A percentile compares a stretch with the other conserved stretches of the same genome.
phyloP scores from a whole-genome alignment of 345 rosid species.

The Cochlearia excelsa region DNA sequence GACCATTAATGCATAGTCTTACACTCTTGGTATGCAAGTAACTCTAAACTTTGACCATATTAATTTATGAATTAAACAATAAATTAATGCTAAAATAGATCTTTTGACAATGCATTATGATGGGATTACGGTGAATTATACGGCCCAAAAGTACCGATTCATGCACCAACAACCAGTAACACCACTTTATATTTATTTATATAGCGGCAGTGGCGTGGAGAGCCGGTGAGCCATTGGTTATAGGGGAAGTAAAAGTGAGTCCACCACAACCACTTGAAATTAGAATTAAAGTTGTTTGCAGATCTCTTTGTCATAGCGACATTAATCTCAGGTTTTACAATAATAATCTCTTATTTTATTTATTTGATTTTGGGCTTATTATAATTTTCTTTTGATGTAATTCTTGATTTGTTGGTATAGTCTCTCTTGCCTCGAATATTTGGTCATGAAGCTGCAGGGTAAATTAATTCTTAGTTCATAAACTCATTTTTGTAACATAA shows the following conservation, averaged over 20 bases:
- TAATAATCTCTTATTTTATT: not conserved
- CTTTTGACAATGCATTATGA: too few species aligned
- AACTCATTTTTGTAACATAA: not conserved
- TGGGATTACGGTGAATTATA: too few species aligned
- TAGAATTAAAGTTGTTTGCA: conserved; percentile 70
- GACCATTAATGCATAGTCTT: too few species aligned
- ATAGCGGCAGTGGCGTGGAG: conserved; percentile 62
- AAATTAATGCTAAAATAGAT: too few species aligned
- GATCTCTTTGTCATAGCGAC: conserved; percentile 89
- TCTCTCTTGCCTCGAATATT: conserved; percentile 82
- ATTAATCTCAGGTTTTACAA: conserved; percentile 55
- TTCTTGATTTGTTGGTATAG: conserved; percentile 23
- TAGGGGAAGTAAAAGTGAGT: conserved; percentile 79
- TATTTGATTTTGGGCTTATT: not conserved
- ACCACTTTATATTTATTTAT: too few species aligned
- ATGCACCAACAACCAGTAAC: too few species aligned
- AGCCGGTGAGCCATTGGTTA: conserved; percentile 69
- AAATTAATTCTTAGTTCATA: not conserved
- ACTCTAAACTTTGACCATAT: too few species aligned
- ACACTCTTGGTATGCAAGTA: too few species aligned
- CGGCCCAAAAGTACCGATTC: too few species aligned
- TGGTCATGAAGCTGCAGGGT: conserved; percentile 37
- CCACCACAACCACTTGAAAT: conserved; percentile 80
- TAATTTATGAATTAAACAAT: too few species aligned
- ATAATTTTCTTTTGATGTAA: conserved; percentile 15